Base-by-base conservation (phyloP, 495 filamentous ascomycete species). In the Penicillium coffeae region DNA sequence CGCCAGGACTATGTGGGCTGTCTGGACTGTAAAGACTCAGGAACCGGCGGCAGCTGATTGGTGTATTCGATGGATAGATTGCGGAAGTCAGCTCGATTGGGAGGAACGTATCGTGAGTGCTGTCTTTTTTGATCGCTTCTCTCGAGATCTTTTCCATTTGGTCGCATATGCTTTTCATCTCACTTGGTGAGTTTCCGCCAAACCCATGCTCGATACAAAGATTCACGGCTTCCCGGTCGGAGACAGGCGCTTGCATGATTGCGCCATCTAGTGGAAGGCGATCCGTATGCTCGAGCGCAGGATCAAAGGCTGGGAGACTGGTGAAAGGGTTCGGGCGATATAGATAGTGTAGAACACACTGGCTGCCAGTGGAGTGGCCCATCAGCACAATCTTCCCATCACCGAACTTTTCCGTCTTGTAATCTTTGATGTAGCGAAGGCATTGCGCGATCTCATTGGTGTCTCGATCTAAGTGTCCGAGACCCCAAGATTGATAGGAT, bases 361-460 rank as follows among this genome's bases (percentile, higher is more conserved):
- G 91, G 44, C 86, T 88, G 0, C 91, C 91, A 0, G 84, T 88
- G 1, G 85, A 89, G 57, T 94, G 88, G 12, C 92, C 91, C 77
- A 96, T 80, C 2, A 95, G 64, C 13, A 92, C 83, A 8, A 95
- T 72, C 55, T 84, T 87, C 13, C 73, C 63, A 8, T 56, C 66
- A 10, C 65, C 59, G 46, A 68, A 71, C 36, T 64, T 66, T 8
- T 52, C 49, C 0, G 49, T 54, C 47, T 73, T 72, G 45, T 70
- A 71, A 3, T 64, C 60, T 4, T 72, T 72, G 55, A 95, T 82
- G 57, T 94, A 90, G n/a, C 72, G 62, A 3, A 96, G 79, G 41
- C 86, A 76, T 13, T 78, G 67, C 0, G 77, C 76, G 21, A 95
- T 77, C 65, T 96, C 88, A n/a, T 74, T 58, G 1, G 83, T 88